Evolutionary conservation across 2,329 filamentous ascomycete species (phyloP).

Genomic region (Penicillium sp.): DNA sequence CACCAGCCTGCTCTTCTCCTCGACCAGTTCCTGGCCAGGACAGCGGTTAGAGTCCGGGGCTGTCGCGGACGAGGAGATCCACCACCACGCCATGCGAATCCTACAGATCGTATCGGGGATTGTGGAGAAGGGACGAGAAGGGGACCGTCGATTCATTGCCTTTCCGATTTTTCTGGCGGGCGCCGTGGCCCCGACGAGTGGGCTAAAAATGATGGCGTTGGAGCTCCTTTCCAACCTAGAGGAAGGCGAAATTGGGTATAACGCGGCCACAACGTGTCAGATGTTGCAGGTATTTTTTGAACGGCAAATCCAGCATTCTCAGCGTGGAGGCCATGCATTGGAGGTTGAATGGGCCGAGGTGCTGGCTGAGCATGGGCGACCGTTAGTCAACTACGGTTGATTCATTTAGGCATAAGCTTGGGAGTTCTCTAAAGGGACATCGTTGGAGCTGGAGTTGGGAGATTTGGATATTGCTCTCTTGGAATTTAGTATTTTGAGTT

Average conservation of each 20-base stretch:
- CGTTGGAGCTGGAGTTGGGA: too few species aligned
- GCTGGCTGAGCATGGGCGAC: slow-evolving; percentile 39
- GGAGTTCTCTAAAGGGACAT: too few species aligned
- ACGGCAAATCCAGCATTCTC: slow-evolving; percentile 38
- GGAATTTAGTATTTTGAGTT: too few species aligned
- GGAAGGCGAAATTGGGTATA: slow-evolving; percentile 40
- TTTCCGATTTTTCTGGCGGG: slow-evolving; percentile 51
- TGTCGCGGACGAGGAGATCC: slow-evolving; percentile 37
- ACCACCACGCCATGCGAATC: slow-evolving; percentile 40
- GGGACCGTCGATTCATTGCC: too few species aligned
- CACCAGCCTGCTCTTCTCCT: slow-evolving; percentile 44
- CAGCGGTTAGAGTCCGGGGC: slow-evolving; percentile 38
- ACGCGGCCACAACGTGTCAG: slow-evolving; percentile 39
- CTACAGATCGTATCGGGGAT: too few species aligned
- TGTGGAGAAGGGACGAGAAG: too few species aligned
- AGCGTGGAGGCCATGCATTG: slow-evolving; percentile 33
- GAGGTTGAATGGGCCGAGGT: slow-evolving; percentile 46
- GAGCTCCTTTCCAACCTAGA: slow-evolving; percentile 42
- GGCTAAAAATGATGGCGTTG: slow-evolving; percentile 41
- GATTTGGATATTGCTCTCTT: too few species aligned
- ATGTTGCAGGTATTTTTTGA: slow-evolving; percentile 44
- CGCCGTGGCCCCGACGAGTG: slow-evolving; percentile 32
- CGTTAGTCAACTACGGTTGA: slow-evolving; percentile 46
- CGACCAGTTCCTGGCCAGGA: slow-evolving; percentile 46
- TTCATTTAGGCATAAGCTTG: too few species aligned